Base-by-base conservation (phyloP, 208 protist genomes). In the Wallacemonas sp. region DNA sequence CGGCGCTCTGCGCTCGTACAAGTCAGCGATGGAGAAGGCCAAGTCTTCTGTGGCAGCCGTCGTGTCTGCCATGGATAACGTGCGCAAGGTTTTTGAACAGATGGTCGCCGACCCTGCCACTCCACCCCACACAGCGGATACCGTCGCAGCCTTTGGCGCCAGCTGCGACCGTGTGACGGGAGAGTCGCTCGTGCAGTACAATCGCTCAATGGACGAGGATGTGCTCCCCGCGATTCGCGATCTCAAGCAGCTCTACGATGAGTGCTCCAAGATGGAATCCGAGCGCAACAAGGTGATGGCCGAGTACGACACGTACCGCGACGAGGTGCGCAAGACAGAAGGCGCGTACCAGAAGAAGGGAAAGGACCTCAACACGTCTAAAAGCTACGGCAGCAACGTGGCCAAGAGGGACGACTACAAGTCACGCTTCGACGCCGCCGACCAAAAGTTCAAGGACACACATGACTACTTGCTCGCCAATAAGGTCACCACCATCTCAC, bases 221-320 rank as follows among this genome's bases (percentile, higher is more conserved):
- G 76, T 83, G 8, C 16, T 81, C 0, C 48, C 72, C 0, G 71
- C 75, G 2, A 66, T 67, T 18, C 45, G 65, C 28, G 71, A 76
- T 5, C 57, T 86, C 26, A 86, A 74, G 55, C 22, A 41, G 14
- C 57, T 81, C 41, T 79, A 83, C 42, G 68, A 80, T 20, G 76
- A 87, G 67, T 87, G 79, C 65, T 52, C 42, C 25, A 71, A 70
- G 49, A 68, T 84, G 45, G 81, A 86, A 20, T 45, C 39, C n/a
- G 68, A 79, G 32, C 71, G 84, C 44, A 75, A 62, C 36, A 84
- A 77, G 48, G 4, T 74, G 26, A 81, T 84, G 75, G 54, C 74
- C 26, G 69, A 87, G 67, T 91, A 83, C 57, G 79, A 87, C 70
- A 49, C 76, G 5, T 84, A 91, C 66, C 70, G 81, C 52, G 61